Evolutionary conservation across 352 stramenopile genomes (phyloP), one percentile per base, ranked within the genome.

Genomic region (Phytophthora tubulina): DNA sequence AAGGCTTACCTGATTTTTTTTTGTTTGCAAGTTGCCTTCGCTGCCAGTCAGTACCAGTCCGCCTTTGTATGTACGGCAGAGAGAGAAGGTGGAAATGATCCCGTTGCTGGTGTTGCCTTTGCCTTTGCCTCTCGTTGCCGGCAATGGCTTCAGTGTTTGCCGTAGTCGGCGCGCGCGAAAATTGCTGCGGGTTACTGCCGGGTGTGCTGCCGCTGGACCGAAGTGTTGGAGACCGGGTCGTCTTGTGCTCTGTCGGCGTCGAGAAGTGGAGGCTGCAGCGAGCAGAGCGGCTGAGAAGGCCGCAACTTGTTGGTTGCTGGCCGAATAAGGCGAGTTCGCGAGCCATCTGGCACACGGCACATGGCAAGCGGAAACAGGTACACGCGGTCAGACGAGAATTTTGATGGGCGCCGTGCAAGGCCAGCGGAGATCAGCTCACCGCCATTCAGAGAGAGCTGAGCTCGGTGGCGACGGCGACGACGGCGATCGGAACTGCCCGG

Each of bases 1-100:
- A 15, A 48, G 36, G 48, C 66, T 51, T 41, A 70, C 67, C 67
- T 75, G 67, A 75, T 75, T 75, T 75, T 42, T 42, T 39, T 53
- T 50, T 15, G 49, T 50, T 36, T 66, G 13, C 46, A 42, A 38
- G 36, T 27, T 27, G 21, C 21, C 21, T 27, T 27, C 21, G 21
- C 21, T 27, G 21, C 21, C 21, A 27, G 21, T 21, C 21, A 21
- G 21, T 21, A 21, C 21, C 21, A 21, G 21, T 27, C 21, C 21
- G 21, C 21, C 21, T 1, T 27, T 27, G 21, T 55, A 6, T 3
- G 27, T 21, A 21, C n/a, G 30, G 58, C 31, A 48, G 36, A 58
- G 55, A 61, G 54, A 52, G 44, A 62, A 59, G 42, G 56, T 44
- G 21, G 21, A 56, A 38, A 9, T 38, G 48, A 63, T 8, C 42